Evolutionary conservation across 306 rosid genomes (phyloP).

Genomic region (Alnus glutinosa): DNA sequence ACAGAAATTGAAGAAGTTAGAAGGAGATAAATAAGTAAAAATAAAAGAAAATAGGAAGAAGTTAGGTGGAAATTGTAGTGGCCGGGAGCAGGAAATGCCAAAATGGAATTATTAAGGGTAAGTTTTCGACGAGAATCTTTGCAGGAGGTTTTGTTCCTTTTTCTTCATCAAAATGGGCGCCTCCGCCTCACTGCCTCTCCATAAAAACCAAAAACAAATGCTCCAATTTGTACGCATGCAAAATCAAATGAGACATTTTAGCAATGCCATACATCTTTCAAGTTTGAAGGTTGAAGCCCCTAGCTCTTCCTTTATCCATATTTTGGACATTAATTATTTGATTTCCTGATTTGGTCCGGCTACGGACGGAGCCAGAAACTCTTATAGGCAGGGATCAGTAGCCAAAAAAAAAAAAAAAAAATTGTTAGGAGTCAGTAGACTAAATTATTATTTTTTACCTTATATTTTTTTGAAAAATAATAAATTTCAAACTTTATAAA

Average conservation of each 20-base stretch:
- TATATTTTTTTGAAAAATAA: too few species aligned
- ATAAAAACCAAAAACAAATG: slow-evolving; percentile 37
- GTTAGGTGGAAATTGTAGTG: slow-evolving; percentile 49
- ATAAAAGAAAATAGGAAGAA: background rate
- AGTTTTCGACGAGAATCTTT: slow-evolving; percentile 54
- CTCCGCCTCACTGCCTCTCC: background rate
- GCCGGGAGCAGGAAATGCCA: slow-evolving; percentile 45
- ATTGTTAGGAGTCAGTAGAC: too few species aligned
- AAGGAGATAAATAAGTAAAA: too few species aligned
- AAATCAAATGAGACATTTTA: slow-evolving; percentile 25
- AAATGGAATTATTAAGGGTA: slow-evolving; percentile 29
- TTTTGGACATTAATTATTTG: slow-evolving; percentile 50
- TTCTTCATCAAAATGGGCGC: slow-evolving; percentile 29
- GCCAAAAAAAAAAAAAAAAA: too few species aligned
- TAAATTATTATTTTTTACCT: too few species aligned
- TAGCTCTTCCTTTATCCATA: slow-evolving; percentile 34
- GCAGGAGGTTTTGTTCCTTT: slow-evolving; percentile 44
- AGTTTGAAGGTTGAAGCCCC: too few species aligned
- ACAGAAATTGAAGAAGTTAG: too few species aligned
- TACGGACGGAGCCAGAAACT: too few species aligned
- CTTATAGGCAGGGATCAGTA: too few species aligned
- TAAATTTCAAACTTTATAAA: too few species aligned
- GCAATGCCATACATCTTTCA: slow-evolving; percentile 38
- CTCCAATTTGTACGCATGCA: slow-evolving; percentile 34
- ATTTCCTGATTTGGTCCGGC: slow-evolving; percentile 47